Evolutionary conservation across 2,329 filamentous ascomycete species (phyloP).

Genomic region (Fusarium lyarnte): DNA sequence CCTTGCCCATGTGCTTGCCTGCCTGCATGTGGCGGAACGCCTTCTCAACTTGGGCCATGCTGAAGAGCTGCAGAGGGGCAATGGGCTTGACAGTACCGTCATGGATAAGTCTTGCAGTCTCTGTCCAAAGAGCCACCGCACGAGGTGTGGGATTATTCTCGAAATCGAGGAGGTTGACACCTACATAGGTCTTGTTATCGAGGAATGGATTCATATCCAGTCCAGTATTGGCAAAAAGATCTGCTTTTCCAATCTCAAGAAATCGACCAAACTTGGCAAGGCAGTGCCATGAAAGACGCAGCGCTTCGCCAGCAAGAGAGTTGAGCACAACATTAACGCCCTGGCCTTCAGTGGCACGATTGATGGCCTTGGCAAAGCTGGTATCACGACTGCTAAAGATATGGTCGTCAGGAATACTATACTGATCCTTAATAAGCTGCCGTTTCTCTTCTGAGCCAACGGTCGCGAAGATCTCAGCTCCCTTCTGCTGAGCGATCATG

Average conservation of each 20-base stretch:
- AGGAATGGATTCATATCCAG: neutral
- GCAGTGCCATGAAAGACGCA: neutral
- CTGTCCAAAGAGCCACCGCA: neutral
- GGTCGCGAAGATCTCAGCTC: neutral
- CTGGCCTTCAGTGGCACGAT: neutral
- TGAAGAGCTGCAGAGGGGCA: neutral
- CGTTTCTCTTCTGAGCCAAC: neutral
- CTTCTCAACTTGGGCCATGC: neutral
- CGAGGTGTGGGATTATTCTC: neutral
- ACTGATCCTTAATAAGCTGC: neutral
- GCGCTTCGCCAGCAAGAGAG: neutral
- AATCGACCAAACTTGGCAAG: neutral
- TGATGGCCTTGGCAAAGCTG: neutral
- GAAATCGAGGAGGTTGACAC: neutral
- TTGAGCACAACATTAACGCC: neutral
- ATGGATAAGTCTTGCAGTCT: neutral
- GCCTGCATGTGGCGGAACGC: neutral
- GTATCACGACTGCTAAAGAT: neutral
- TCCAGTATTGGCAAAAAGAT: neutral
- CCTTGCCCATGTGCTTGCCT: neutral
- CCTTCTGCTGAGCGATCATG: neutral
- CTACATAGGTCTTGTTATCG: neutral
- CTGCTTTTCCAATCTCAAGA: neutral
- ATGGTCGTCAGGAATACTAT: neutral
- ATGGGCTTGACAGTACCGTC: neutral